phyloP scores from a whole-genome alignment of 177 flowering plant species.

The Tripterygium wilfordii region DNA sequence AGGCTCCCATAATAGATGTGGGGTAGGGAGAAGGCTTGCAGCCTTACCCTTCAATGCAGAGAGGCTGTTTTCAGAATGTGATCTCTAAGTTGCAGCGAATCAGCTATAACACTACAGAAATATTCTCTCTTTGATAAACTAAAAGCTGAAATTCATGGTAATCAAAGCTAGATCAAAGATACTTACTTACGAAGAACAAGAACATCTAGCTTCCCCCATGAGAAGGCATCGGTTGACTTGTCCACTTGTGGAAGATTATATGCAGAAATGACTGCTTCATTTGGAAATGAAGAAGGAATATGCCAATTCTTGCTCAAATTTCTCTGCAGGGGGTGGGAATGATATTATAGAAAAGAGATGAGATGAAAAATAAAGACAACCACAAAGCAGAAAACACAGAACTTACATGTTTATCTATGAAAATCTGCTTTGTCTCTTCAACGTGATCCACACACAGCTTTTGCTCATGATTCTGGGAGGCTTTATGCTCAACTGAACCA shows the following conservation, averaged over 20 bases:
- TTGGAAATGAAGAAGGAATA: conserved; percentile 84
- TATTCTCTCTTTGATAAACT: too few relatives aligned
- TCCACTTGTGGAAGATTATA: conserved; percentile 89
- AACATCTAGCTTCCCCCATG: conserved; percentile 91
- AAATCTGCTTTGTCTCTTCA: conserved; percentile 39
- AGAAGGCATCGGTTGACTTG: conserved; percentile 79
- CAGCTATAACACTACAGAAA: background rate
- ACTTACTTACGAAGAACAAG: conserved; percentile 84
- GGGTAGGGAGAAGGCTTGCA: too few relatives aligned
- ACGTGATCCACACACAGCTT: conserved; percentile 24
- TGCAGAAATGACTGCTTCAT: conserved; percentile 72
- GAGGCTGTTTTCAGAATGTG: too few relatives aligned
- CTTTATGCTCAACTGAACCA: conserved; percentile 15
- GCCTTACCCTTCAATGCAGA: too few relatives aligned
- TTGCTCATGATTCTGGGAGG: conserved; percentile 15
- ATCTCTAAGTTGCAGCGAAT: too few relatives aligned
- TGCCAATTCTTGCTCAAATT: conserved; percentile 99
- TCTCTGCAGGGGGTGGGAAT: conserved; percentile 43
- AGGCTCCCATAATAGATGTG: too few relatives aligned
- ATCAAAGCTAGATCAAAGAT: background rate
- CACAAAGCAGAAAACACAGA: conserved; percentile 1
- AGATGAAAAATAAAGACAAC: background rate
- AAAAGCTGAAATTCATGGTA: background rate
- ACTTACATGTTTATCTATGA: conserved; percentile 92
- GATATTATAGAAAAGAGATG: background rate